These are phyloP conservation scores for Schoenoplectus tabernaemontani DNA, from an alignment of 202 grass and related monocot species.

Conservation along the genomic window DNA sequence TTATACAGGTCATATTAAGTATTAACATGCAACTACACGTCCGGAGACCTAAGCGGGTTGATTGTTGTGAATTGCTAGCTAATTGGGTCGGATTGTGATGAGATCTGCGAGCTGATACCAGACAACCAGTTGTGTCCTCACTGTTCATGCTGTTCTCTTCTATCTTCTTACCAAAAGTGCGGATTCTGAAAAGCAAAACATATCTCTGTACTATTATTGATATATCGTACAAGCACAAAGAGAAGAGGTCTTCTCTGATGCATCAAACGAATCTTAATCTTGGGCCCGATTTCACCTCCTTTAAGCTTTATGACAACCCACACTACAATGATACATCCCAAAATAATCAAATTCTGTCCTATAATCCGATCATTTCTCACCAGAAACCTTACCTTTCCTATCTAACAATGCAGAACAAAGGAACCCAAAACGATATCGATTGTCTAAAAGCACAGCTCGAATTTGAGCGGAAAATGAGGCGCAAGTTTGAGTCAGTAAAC, in stretches of 20 bases:
- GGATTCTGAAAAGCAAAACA: neutral
- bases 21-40: too few relatives aligned
- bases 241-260: conserved; percentile 23
- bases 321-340: conserved; percentile 25
- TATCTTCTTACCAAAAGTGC: neutral
- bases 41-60: too few relatives aligned
- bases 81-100: too few relatives aligned
- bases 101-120: neutral
- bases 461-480: conserved; percentile 49
- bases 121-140: neutral
- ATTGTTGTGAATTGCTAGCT: too few relatives aligned
- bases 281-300: conserved; percentile 23
- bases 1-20: too few relatives aligned
- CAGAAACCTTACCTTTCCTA: too few relatives aligned
- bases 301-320: conserved; percentile 65
- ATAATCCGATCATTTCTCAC: neutral
- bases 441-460: conserved; percentile 42
- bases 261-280: conserved; percentile 24
- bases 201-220: neutral
- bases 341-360: too few relatives aligned
- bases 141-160: neutral
- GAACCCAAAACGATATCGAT: conserved; percentile 28
- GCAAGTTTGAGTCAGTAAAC: conserved; percentile 43
- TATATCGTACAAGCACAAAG: conserved; percentile 29
- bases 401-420: conserved; percentile 16